Evolutionary conservation across 176 grass and related monocot species (phyloP), one percentile per base, ranked within the genome.

Genomic region (Musa beccarii): DNA sequence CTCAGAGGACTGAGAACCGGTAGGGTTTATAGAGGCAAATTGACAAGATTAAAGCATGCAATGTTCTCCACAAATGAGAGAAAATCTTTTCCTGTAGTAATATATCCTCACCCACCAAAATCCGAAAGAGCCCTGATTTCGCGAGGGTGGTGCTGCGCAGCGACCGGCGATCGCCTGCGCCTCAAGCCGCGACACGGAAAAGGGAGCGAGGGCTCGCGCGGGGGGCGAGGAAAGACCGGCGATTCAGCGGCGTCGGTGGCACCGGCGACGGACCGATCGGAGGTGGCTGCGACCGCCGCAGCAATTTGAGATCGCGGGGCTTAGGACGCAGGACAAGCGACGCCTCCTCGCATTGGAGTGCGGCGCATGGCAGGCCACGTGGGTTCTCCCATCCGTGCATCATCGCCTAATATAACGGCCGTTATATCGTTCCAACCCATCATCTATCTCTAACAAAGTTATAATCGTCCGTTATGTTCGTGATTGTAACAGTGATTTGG

Each of bases 271-370:
- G 25, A 8, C 5, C 63, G 34, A 51, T 70, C 68, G 68, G 68
- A 70, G 68, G 17, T 52, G 25, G 43, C 68, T 70, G 68, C 68
- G 68, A 70, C 68, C 43, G 49, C 34, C 68, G 34, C 68, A 70
- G 68, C 49, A 70, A 51, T 22, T 70, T 34, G 68, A 14, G 68
- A 16, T 51, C 2, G 1, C 21, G 6, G 4, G 65, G 13, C 25
- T 70, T n/a, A 70, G 43, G 17, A 51, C 17, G 43, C 68, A 17
- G 2, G 10, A 49, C 6, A 70, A 70, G 34, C n/a, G 68, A 51
- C 26, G 17, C 19, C 68, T 70, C 68, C 68, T 70, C 68, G 68
- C 68, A 70, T 70, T 49, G 68, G 43, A 70, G 12, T 70, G 68
- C 68, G 34, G 68, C 68, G 17, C 68, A 51, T 70, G 43, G 49